These are phyloP conservation scores for Aspergillus costaricaensis DNA, from an alignment of 2,329 filamentous ascomycete genomes.

Conservation along the genomic window DNA sequence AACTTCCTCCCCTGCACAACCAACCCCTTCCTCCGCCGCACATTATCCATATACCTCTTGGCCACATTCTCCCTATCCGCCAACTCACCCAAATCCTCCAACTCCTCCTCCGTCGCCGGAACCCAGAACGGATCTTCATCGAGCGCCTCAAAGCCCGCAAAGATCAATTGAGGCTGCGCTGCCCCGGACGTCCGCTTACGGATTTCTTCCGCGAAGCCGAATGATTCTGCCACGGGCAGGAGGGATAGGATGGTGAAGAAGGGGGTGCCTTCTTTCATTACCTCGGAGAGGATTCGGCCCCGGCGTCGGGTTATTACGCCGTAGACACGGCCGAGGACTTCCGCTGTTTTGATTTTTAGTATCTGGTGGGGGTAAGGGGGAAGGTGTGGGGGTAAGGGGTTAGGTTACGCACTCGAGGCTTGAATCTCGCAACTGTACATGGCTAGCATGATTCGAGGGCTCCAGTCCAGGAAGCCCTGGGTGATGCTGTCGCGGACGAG, in stretches of 20 bases:
- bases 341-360: conserved; percentile 53
- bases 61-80: conserved; percentile 95
- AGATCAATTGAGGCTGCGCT: conserved; percentile 89
- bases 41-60: conserved; percentile 91
- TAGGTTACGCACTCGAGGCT: conserved; percentile 68
- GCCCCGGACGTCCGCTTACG: conserved; percentile 88
- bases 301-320: conserved; percentile 94
- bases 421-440: conserved; percentile 99
- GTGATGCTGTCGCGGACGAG: conserved; percentile 81
- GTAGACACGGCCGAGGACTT: conserved; percentile 94
- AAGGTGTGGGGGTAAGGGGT: neutral
- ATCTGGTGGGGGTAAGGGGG: too few relatives aligned
- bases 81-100: conserved; percentile 92
- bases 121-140: conserved; percentile 99
- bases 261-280: conserved; percentile 90
- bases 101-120: conserved; percentile 90
- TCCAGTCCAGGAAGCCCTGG: conserved; percentile 91
- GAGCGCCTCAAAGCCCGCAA: conserved; percentile 86
- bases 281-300: conserved; percentile 84
- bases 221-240: conserved; percentile 89
- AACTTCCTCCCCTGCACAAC: conserved; percentile 74
- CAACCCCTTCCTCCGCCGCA: conserved; percentile 83
- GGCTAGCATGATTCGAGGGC: conserved; percentile 86
- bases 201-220: conserved; percentile 96
- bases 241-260: conserved; percentile 92